Evolutionary conservation across 768 basidiomycete genomes (phyloP).

Genomic region (Psilocybe subaeruginosa): DNA sequence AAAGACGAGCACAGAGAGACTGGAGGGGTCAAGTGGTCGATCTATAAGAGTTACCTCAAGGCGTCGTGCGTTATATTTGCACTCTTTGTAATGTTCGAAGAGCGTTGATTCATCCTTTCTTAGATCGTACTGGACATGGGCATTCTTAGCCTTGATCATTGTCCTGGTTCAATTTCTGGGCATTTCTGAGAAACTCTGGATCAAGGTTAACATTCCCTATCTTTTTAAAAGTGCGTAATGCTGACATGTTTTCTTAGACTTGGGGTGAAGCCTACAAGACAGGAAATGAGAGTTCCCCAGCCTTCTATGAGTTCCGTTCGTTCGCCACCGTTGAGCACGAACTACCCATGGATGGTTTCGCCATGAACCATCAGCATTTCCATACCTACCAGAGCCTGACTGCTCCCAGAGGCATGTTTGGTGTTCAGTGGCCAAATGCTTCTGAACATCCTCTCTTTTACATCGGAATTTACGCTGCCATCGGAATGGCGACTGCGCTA

Average conservation of each 20-base stretch:
- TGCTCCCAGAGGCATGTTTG: constrained; percentile 29
- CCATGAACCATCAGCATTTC: constrained; percentile 18
- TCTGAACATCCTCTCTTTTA: constrained; percentile 65
- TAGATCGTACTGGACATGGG: constrained; percentile 74
- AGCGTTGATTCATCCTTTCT: not conserved
- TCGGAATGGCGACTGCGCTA: constrained; percentile 49
- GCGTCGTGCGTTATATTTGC: constrained; percentile 57
- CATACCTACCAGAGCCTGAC: constrained; percentile 27
- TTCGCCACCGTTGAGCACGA: constrained; percentile 43
- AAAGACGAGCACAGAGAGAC: constrained; percentile 83
- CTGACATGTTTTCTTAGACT: constrained; percentile 33
- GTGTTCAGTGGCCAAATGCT: constrained; percentile 45
- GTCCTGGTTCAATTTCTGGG: constrained; percentile 54
- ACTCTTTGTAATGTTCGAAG: not conserved
- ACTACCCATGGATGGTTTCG: constrained; percentile 32
- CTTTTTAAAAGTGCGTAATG: not conserved
- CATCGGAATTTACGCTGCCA: constrained; percentile 57
- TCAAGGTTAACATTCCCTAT: constrained; percentile 50
- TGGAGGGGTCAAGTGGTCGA: constrained; percentile 81
- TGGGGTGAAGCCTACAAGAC: constrained; percentile 69
- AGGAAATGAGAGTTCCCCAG: constrained; percentile 15
- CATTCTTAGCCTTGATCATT: constrained; percentile 50
- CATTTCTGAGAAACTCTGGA: constrained; percentile 72
- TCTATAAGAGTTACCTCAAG: constrained; percentile 70
- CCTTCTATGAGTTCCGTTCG: constrained; percentile 34